Evolutionary conservation across 2,329 filamentous ascomycete species (phyloP), one percentile per base, ranked within the genome.

Genomic region (Nothopassalora personata): DNA sequence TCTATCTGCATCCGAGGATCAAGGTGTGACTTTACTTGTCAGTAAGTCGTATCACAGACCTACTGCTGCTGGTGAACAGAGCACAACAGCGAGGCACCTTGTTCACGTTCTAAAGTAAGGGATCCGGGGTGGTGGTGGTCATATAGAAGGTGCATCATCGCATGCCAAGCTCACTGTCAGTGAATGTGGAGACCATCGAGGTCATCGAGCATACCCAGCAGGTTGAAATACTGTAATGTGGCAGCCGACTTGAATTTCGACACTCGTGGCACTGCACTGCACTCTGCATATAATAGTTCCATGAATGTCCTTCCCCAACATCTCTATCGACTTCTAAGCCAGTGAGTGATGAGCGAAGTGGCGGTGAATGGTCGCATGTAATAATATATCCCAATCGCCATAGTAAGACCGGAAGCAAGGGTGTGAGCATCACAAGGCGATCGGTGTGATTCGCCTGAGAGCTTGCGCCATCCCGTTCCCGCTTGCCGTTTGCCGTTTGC

Each of bases 61-160:
- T 55, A 55, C 27, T 23, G 3, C 2, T 50, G 54, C 47, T 30
- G 54, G 28, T 43, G 54, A 28, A 56, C 45, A 49, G 54, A 56
- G 33, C 30, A 39, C 47, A 36, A 23, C 47, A 50, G 36, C 33
- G 47, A 49, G 47, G 43, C 13, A 10, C n/a, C 46, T 23, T 34
- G 23, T 43, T 36, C 43, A 30, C 11, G 28, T 45, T 23, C 36
- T 43, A n/a, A n/a, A 13, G 15, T 43, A n/a, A n/a, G 36, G 15
- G 36, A n/a, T 43, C 36, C 36, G 36, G 15, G 15, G 9, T 13
- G 33, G n/a, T 27, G 15, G 4, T 34, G 33, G n/a, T 27, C 11
- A 5, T 11, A 52, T 30, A 34, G 13, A 30, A 30, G 9, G 28
- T 52, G 28, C 30, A 49, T 27, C 30, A 49, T 27, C 34, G 33